Base-by-base conservation (phyloP, 1,284 basidiomycete genomes). In the Xerocomus minutiporus region DNA sequence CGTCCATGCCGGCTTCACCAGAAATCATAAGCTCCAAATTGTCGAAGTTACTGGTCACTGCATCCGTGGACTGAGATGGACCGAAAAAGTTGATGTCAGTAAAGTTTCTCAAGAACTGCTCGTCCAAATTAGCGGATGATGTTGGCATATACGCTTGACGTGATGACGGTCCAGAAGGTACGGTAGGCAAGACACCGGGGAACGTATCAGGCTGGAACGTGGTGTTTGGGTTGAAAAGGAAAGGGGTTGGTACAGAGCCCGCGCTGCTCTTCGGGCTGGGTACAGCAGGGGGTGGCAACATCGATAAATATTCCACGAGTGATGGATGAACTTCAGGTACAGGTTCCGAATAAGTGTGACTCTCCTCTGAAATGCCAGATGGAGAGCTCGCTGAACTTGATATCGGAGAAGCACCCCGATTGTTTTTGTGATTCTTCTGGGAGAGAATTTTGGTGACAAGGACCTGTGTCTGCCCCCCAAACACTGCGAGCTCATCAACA, bases 401-500 rank as follows among this genome's bases (percentile, higher is more conserved):
- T 12, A 50, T 25, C 2, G 65, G 32, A 28, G 65, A 50, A 5
- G 60, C 41, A 7, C 59, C 43, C n/a, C 51, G 56, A 8, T 46
- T 44, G 8, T 58, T 58, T 46, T 58, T 65, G 28, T 60, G 62
- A 48, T 64, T 69, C 46, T 61, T 59, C 13, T 59, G 59, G 12
- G 73, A 73, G 34, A 81, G 67, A 46, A 80, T 66, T 57, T 72
- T 81, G 67, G 75, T 81, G 46, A 84, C 81, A 17, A 82, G 59
- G 35, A 81, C 72, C 40, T 73, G 72, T 8, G 81, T 82, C 56
- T 81, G 80, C 5, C 79, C 83, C 43, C 83, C 83, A 49, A 85
- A 84, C n/a, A 85, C 73, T 17, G 83, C 81, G 17, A 86, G 74
- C 60, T 84, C 82, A 57, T 85, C 75, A 38, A 77, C 80, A 48